Conservation (phyloP, 2,329 filamentous ascomycete species). For the Geosmithia morbida region DNA sequence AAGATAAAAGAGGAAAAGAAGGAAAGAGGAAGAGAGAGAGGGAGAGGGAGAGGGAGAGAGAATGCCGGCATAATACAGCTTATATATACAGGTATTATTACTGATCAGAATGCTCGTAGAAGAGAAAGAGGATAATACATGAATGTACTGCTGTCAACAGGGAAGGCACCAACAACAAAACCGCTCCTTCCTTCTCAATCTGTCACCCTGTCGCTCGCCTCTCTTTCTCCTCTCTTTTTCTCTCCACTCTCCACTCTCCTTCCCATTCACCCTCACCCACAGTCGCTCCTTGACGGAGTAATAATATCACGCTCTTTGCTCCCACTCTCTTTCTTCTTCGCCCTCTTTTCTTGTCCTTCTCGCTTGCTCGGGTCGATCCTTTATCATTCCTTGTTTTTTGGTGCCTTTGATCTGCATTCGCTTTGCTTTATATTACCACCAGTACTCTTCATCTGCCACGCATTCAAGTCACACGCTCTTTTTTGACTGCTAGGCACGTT, state of each 20-base stretch:
- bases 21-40: too few relatives aligned
- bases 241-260: background rate
- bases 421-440: background rate
- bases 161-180: too few relatives aligned
- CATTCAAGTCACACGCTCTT: too few relatives aligned
- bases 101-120: too few relatives aligned
- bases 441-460: too few relatives aligned
- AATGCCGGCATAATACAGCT: too few relatives aligned
- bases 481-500: background rate
- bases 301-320: slow-evolving; percentile 4
- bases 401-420: background rate
- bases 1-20: too few relatives aligned
- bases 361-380: background rate
- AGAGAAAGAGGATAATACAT: too few relatives aligned
- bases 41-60: too few relatives aligned
- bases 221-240: background rate
- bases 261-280: background rate
- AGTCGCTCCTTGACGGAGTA: background rate
- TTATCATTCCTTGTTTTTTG: slow-evolving; percentile 2
- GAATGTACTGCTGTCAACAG: too few relatives aligned
- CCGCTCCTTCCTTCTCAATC: background rate
- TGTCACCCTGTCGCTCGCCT: background rate
- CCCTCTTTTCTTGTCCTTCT: slow-evolving; percentile 1
- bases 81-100: too few relatives aligned
- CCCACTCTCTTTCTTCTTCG: slow-evolving; percentile 5